Evolutionary conservation across 768 basidiomycete genomes (phyloP), one percentile per base, ranked within the genome.

Genomic region (Lentinula boryana): DNA sequence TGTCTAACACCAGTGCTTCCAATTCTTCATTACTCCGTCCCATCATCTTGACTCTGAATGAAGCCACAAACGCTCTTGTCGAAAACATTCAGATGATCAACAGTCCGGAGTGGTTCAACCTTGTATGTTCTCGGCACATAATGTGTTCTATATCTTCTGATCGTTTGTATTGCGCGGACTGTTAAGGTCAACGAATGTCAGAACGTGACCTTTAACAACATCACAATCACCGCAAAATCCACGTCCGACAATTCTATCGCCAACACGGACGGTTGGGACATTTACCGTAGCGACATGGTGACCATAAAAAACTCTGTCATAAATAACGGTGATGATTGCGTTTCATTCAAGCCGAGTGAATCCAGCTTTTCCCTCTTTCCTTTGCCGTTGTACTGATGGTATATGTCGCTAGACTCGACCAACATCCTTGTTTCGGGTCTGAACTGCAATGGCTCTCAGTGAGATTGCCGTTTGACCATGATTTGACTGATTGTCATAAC

Each of bases 231-330:
- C 48, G 76, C 82, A 4, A 70, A 68, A 3, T 82, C 83, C 4
- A 80, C 75, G 13, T 80, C 79, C 5, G 73, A 70, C 8, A 70
- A 80, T 60, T 63, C 58, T 0, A 75, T 80, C 1, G 68, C 72
- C 27, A 84, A 85, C 63, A 84, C 83, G 5, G 85, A 87, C 65
- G 86, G 85, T 4, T 85, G 84, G 84, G 80, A 87, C 64, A 79
- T 83, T 40, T 86, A 85, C 67, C 78, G 83, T 35, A 82, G 80
- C 63, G 78, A 83, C 64, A 73, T 69, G 57, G 78, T 85, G 33
- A 68, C 70, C 1, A 79, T 85, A 44, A 64, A 70, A 53, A 77
- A 85, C 62, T 82, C 81, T 1, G 71, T 76, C 40, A 82, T 84
- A 56, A 76, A 75, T 50, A 84, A 83, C 56, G 81, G 78, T 2